Evolutionary conservation across 305 asterid genomes (phyloP), one percentile per base, ranked within the genome.

Genomic region (Solanum hybrid): DNA sequence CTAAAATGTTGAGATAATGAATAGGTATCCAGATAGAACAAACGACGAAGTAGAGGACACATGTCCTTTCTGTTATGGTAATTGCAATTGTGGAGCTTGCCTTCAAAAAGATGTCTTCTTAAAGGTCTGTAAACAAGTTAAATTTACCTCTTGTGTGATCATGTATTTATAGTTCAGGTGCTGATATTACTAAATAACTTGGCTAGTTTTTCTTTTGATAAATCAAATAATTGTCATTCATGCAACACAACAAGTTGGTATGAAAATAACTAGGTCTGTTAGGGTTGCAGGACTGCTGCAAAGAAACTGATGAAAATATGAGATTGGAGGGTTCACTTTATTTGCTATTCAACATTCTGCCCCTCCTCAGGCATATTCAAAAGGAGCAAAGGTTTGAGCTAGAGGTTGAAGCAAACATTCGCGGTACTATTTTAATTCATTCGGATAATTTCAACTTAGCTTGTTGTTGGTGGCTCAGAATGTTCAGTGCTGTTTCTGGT

Each of bases 71-170:
- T 96, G 98, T 92, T 66, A 91, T 64, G 95, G 96, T 72, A 95
- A 93, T 89, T 96, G 98, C 94, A 95, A 96, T 88, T 96, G 98
- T 92, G 92, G 69, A 90, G 91, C 93, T 92, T 96, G 98, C 93
- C 98, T 96, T 88, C 94, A 93, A 91, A 93, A 86, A 88, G 92
- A 90, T 80, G 87, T 89, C 82, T 75, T 26, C 77, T 35, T 81
- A 78, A 90, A 92, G 97, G 98, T 94, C 75, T 40, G 73, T 32
- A 60, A 77, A 24, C 29, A 69, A 77, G 15, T 88, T 79, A 78
- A 10, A 19, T 35, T 34, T 26, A 86, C 11, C 7, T 86, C 31
- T 36, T 66, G 29, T 69, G 31, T 35, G 88, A 56, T 22, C 51
- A 12, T 32, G 76, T 56, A 85, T 85, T 19, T 85, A 85, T 56